Percentiles rank a stretch among this genome's conserved stretches.
These are phyloP conservation scores for Volutella citrinella DNA, from an alignment of 2,329 filamentous ascomycete species.

Conservation along the genomic window DNA sequence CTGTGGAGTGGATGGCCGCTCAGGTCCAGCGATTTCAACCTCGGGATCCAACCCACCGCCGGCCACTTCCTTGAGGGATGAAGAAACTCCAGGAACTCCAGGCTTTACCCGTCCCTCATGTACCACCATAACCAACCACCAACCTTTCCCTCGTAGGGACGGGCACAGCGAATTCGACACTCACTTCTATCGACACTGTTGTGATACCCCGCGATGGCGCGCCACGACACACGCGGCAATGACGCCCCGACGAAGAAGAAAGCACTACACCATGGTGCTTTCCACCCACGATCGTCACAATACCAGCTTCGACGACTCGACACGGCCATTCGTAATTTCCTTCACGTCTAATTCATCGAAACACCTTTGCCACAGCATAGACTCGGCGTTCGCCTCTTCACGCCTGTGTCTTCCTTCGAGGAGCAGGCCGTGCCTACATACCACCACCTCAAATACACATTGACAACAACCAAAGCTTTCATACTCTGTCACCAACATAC, in stretches of 20 bases:
- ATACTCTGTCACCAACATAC: not conserved
- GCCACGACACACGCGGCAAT: constrained; percentile 17
- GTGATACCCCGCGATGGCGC: constrained; percentile 12
- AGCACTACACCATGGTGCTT: too few relatives aligned
- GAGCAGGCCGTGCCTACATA: too few relatives aligned
- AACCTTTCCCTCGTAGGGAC: too few relatives aligned
- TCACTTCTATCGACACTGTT: constrained; percentile 3
- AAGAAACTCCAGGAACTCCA: constrained; percentile 9
- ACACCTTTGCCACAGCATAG: constrained; percentile 30
- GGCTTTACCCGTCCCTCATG: constrained; percentile 5
- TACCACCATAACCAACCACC: too few relatives aligned
- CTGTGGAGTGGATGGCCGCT: constrained; percentile 49
- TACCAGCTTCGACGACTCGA: constrained; percentile 22
- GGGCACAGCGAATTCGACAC: too few relatives aligned
- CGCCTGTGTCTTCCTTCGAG: too few relatives aligned
- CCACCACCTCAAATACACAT: too few relatives aligned
- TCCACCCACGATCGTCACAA: too few relatives aligned
- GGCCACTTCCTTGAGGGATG: constrained; percentile 30
- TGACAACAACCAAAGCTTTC: too few relatives aligned
- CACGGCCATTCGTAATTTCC: constrained; percentile 20
- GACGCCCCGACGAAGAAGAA: too few relatives aligned
- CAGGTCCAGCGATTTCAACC: constrained; percentile 42
- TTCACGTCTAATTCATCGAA: constrained; percentile 26
- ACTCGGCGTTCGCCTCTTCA: constrained; percentile 29
- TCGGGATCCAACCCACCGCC: constrained; percentile 43